A percentile compares a stretch with the other conserved stretches of the same genome.
These are phyloP conservation scores for Sambucus nigra DNA, from an alignment of 129 eudicot genomes.

Conservation along the genomic window DNA sequence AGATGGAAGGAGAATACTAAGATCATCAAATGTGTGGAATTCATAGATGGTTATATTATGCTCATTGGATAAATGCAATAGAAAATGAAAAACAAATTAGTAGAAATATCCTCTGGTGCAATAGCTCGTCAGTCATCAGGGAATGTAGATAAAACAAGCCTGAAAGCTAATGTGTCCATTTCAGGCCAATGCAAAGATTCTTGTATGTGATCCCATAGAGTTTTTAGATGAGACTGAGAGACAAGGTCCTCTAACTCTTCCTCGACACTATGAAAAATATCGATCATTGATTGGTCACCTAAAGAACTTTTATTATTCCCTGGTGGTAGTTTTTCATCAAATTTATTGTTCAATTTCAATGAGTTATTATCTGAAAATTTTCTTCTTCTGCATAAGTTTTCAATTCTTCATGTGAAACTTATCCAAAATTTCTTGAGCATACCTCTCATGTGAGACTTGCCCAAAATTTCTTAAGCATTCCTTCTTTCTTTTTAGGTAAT, in stretches of 20 bases:
- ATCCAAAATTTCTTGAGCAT: no score
- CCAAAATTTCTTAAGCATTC: no score
- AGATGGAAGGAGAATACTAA: conserved; percentile 29
- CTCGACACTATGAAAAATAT: conserved; percentile 37
- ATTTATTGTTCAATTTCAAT: background rate
- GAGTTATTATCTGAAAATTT: conserved; percentile 11
- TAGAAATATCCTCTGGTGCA: conserved; percentile 31
- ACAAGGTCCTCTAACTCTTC: conserved; percentile 55
- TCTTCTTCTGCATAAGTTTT: no score
- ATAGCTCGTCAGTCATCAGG: conserved; percentile 30
- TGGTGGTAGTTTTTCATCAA: conserved; percentile 24
- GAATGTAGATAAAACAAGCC: conserved; percentile 26
- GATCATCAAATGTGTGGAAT: conserved; percentile 33
- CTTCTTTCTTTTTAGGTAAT: no score
- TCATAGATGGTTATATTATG: conserved; percentile 36
- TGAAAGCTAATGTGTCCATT: conserved; percentile 29
- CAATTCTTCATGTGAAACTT: no score
- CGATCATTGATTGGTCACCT: conserved; percentile 49
- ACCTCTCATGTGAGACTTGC: no score
- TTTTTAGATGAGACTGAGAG: conserved; percentile 70
- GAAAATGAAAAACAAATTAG: conserved; percentile 50
- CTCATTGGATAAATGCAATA: conserved; percentile 48
- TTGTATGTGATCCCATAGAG: conserved; percentile 64
- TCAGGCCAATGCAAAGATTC: conserved; percentile 20
- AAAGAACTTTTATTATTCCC: conserved; percentile 48